Percentiles rank a stretch among this genome's conserved stretches.
phyloP scores from a whole-genome alignment of 331 rosid species.

The Rosa hybrid region DNA sequence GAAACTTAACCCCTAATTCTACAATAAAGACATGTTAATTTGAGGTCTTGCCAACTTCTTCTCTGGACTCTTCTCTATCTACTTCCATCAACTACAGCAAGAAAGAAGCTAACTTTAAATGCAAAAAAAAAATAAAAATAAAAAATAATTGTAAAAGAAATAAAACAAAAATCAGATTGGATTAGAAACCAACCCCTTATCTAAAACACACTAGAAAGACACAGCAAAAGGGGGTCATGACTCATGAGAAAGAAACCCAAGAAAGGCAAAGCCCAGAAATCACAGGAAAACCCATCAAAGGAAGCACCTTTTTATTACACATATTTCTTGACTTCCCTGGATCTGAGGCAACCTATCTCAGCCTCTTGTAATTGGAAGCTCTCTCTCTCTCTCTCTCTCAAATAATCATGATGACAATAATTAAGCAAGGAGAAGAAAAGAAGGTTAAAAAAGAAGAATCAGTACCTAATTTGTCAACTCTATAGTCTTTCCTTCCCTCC shows the following conservation, averaged over 20 bases:
- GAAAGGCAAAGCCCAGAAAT: slow-evolving; percentile 67
- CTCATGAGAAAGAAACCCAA: slow-evolving; percentile 71
- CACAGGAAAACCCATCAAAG: slow-evolving; percentile 72
- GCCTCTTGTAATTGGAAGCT: slow-evolving; percentile 48
- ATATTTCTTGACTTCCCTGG: slow-evolving; percentile 60
- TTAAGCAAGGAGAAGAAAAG: slow-evolving; percentile 30
- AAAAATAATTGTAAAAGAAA: not conserved
- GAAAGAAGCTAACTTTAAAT: slow-evolving; percentile 46
- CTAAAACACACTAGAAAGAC: slow-evolving; percentile 51
- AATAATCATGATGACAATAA: slow-evolving; percentile 45
- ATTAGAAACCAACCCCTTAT: slow-evolving; percentile 50
- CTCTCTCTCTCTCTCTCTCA: slow-evolving; percentile 42
- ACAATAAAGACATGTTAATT: slow-evolving; percentile 29
- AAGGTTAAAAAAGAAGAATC: slow-evolving; percentile 21
- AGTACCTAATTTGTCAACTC: slow-evolving; percentile 63
- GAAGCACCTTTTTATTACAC: slow-evolving; percentile 40
- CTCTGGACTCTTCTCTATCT: slow-evolving; percentile 44
- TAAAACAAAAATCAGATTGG: slow-evolving; percentile 29
- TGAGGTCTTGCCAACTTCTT: slow-evolving; percentile 41
- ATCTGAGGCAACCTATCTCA: slow-evolving; percentile 75
- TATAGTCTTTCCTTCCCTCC: slow-evolving; percentile 34
- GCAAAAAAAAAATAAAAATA: not conserved
- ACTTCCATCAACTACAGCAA: slow-evolving; percentile 51
- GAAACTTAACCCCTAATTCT: slow-evolving; percentile 33
- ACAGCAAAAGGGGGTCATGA: slow-evolving; percentile 49